Base-by-base conservation (phyloP, 192 early-diverging fungal species). In the Coemansia sp. region DNA sequence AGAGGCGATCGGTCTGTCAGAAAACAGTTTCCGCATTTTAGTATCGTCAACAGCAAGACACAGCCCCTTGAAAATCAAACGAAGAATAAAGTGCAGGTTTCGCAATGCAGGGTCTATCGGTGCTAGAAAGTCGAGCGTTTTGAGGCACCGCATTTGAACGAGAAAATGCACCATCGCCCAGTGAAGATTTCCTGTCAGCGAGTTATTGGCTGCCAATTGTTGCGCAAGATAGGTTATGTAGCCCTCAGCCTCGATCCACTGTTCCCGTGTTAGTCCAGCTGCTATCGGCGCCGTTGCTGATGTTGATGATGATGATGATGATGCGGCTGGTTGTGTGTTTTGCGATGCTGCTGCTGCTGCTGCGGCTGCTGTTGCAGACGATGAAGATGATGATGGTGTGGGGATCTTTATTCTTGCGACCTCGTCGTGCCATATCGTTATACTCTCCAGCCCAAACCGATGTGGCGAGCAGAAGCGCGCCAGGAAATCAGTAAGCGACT, bases 121-220 rank as follows among this genome's bases (percentile, higher is more conserved):
- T 33, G 66, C 58, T 45, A 75, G 51, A 52, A 84, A 84, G 46
- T 84, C 81, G 33, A 84, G 66, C 8, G 81, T 78, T 41, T 70
- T 71, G n/a, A 84, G 76, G 24, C 76, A 71, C 14, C 76, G 81
- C 76, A 84, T 72, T 18, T 74, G 53, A 4, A 68, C 76, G 1
- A 78, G 62, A 60, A 69, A 78, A 57, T 84, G 81, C 8, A 84
- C 56, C 67, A 78, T 77, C 16, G 81, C 81, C 69, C 72, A 84
- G 49, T 69, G 59, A 23, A 84, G 69, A 51, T 84, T 84, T 12
- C 76, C 76, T 5, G 81, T 78, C 23, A 70, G 72, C 35, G 72
- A 33, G 30, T 68, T 72, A 52, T 84, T 78, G 21, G 62, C 73
- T 15, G 72, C 69, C 66, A 82, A 62, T 58, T 74, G 75, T 57